Evolutionary conservation across 495 filamentous ascomycete species (phyloP).

Genomic region (Durotheca rogersii): DNA sequence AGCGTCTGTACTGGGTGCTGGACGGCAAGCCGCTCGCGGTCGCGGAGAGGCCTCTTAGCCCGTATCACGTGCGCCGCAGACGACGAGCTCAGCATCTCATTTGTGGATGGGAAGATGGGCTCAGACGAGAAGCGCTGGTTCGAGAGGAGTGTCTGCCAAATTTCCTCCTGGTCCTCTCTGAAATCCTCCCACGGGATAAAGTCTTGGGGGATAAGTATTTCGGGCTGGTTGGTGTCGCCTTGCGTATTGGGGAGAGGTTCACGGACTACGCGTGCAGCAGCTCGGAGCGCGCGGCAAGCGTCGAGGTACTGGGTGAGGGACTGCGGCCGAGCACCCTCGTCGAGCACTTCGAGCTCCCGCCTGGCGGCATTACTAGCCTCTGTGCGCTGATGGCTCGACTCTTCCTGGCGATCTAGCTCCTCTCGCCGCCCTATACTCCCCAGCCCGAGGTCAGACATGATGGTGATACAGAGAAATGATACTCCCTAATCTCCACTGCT

Average conservation of each 20-base stretch:
- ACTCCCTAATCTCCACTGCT: no score
- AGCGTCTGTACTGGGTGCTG: constrained; percentile 36
- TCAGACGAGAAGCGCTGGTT: constrained; percentile 26
- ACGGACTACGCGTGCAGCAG: constrained; percentile 37
- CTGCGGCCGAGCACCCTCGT: no score
- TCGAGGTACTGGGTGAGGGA: constrained; percentile 42
- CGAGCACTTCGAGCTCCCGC: no score
- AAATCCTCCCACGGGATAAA: constrained; percentile 39
- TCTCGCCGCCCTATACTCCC: no score
- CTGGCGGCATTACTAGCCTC: no score
- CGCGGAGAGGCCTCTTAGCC: constrained; percentile 34
- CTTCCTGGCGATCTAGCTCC: no score
- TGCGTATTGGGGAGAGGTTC: constrained; percentile 35
- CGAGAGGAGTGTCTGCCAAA: constrained; percentile 31
- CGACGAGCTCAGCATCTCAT: constrained; percentile 39
- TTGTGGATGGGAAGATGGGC: constrained; percentile 31
- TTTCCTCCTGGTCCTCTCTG: constrained; percentile 23
- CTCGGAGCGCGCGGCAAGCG: constrained; percentile 34
- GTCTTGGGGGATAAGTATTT: constrained; percentile 35
- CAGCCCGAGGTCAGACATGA: no score
- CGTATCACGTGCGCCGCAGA: constrained; percentile 28
- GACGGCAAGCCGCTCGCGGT: constrained; percentile 33
- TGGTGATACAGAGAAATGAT: no score
- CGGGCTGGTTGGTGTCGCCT: constrained; percentile 35
- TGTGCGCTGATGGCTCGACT: no score